phyloP scores from a whole-genome alignment of 768 basidiomycete species.

The Suillus clintonianus region DNA sequence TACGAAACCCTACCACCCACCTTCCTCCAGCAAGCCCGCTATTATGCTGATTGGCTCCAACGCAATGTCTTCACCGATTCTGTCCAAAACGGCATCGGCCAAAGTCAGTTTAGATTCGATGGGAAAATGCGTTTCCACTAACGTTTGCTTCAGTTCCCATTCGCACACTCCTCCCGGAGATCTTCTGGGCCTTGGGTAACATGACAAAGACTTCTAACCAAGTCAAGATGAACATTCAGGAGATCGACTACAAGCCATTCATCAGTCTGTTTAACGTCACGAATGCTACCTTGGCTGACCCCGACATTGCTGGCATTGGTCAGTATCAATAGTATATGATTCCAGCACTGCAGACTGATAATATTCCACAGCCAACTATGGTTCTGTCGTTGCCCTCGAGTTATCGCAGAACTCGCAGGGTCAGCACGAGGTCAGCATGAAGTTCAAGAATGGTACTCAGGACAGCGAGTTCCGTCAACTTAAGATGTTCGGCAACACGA shows the following conservation, averaged over 20 bases:
- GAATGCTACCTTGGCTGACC: conserved; percentile 52
- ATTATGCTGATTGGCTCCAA: conserved; percentile 74
- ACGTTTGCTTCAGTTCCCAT: conserved; percentile 57
- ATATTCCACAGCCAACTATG: conserved; percentile 55
- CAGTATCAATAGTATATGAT: conserved; percentile 27
- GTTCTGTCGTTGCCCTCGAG: conserved; percentile 69
- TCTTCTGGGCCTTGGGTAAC: conserved; percentile 66
- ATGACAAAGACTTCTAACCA: conserved; percentile 75
- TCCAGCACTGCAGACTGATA: neutral
- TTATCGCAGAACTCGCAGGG: conserved; percentile 63
- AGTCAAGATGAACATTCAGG: conserved; percentile 68
- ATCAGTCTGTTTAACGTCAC: conserved; percentile 78
- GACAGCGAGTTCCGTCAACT: conserved; percentile 54
- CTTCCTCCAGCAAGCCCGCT: conserved; percentile 65
- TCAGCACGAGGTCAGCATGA: conserved; percentile 71
- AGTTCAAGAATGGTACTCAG: conserved; percentile 72
- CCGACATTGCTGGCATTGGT: conserved; percentile 63
- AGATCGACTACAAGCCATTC: conserved; percentile 83
- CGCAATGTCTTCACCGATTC: conserved; percentile 63
- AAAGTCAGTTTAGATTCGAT: conserved; percentile 49
- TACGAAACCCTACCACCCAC: conserved; percentile 70
- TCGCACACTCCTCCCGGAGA: conserved; percentile 66
- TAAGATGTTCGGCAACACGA: conserved; percentile 55
- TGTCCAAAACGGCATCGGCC: conserved; percentile 62
- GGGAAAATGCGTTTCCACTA: neutral